Conservation (phyloP, 345 rosid species). For the Lagerstroemia speciosa region DNA sequence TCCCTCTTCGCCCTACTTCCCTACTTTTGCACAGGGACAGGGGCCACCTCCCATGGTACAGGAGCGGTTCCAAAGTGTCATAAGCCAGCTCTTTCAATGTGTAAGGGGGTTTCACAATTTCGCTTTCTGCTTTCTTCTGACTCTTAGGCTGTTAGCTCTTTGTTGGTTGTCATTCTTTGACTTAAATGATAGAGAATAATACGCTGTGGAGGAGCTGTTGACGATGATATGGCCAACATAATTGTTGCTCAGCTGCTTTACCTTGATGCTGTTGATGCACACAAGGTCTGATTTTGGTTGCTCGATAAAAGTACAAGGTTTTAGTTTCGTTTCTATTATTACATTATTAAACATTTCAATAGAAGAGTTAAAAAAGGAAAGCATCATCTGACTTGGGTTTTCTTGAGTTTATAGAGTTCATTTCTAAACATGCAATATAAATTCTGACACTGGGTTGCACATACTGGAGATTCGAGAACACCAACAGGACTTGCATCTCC, state of each 20-base stretch:
- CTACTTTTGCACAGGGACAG: constrained; percentile 67
- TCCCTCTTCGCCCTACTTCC: constrained; percentile 72
- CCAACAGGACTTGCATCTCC: not conserved
- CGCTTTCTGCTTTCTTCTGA: constrained; percentile 1
- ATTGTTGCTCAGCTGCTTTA: constrained; percentile 95
- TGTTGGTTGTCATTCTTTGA: constrained; percentile 9
- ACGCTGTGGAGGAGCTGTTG: constrained; percentile 96
- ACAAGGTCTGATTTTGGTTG: constrained; percentile 44
- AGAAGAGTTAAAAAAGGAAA: not conserved
- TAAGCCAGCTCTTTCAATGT: constrained; percentile 78
- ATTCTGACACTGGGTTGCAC: not conserved
- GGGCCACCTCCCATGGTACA: constrained; percentile 91
- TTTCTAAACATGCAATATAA: no score
- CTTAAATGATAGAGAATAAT: constrained; percentile 62
- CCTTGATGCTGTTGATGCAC: constrained; percentile 90
- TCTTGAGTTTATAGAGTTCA: no score
- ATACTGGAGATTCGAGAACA: not conserved
- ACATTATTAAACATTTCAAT: not conserved
- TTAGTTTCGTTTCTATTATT: not conserved
- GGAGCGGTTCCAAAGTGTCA: constrained; percentile 85
- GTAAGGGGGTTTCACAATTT: constrained; percentile 28
- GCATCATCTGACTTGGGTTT: not conserved
- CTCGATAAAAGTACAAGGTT: not conserved
- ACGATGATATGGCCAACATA: constrained; percentile 94
- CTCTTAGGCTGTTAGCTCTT: constrained; percentile 2